Evolutionary conservation across 169 alveolate genomes (phyloP).

Genomic region (Plasmodium billcollinsi): DNA sequence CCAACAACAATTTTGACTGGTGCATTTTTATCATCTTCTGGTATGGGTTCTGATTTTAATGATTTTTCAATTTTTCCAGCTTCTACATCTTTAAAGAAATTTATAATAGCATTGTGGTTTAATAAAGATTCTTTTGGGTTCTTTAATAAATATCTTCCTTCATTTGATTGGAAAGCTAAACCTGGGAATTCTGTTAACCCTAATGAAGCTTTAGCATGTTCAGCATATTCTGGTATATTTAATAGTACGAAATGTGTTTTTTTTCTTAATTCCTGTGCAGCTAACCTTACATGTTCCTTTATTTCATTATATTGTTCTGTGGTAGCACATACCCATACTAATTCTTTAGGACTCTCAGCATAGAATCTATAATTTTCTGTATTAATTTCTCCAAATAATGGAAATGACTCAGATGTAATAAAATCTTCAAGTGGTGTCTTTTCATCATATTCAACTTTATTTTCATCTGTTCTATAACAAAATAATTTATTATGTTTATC

Average conservation of each 20-base stretch:
- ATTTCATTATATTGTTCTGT: conserved; percentile 82
- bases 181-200: conserved; percentile 81
- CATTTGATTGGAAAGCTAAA: conserved; percentile 83
- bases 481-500: conserved; percentile 70
- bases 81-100: conserved; percentile 84
- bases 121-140: conserved; percentile 61
- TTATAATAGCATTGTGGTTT: conserved; percentile 75
- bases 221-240: conserved; percentile 71
- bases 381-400: conserved; percentile 84
- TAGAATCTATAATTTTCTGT: conserved; percentile 83
- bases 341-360: conserved; percentile 82
- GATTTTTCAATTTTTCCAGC: conserved; percentile 81
- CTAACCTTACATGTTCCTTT: conserved; percentile 72
- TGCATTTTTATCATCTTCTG: conserved; percentile 80
- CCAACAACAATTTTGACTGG: conserved; percentile 85
- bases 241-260: conserved; percentile 70
- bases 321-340: conserved; percentile 86
- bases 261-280: conserved; percentile 62
- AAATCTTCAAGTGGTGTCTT: conserved; percentile 73
- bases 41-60: conserved; percentile 84
- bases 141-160: conserved; percentile 81
- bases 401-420: conserved; percentile 81
- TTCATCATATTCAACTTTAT: conserved; percentile 69
- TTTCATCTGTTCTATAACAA: conserved; percentile 75
- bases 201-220: conserved; percentile 68